Percentiles rank a stretch among this genome's conserved stretches.
phyloP scores from a whole-genome alignment of 176 grass and related monocot species.

The Triticum aestivum region IWGSC_CS_RefSeq_v2.1 NC_057813.1:516230573-516231072 shows the following conservation, averaged over 20 bases:
- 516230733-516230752: background rate
- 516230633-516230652: background rate
- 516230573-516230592: background rate
- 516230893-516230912: too few relatives aligned
- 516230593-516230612: background rate
- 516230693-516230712: background rate
- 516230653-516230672: background rate
- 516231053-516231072: too few relatives aligned
- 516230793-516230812: background rate
- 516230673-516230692: background rate
- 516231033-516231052: too few relatives aligned
- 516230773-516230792: background rate
- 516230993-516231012: background rate
- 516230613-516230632: background rate
- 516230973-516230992: slow-evolving; percentile 1
- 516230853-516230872: background rate
- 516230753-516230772: background rate
- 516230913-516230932: background rate
- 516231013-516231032: background rate
- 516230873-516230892: background rate
- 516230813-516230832: background rate
- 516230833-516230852: background rate
- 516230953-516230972: background rate
- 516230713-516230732: background rate
- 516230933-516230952: background rate